Base-by-base conservation (phyloP, 2,329 filamentous ascomycete species). In the Pestalotiopsis sp. region DNA sequence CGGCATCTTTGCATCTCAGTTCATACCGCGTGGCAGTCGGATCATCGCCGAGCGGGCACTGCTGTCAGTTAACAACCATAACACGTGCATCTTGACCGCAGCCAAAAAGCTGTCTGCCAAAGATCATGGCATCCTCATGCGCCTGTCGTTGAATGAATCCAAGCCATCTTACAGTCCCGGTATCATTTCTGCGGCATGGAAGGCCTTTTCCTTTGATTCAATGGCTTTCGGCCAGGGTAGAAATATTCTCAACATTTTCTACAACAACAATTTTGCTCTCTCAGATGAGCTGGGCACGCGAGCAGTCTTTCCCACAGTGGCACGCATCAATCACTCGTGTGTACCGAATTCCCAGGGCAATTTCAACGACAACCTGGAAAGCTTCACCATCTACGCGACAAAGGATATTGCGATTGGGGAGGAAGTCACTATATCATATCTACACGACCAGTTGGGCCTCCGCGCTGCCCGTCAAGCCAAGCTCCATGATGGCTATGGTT, bases 341-440 rank as follows among this genome's bases (percentile, higher is more conserved):
- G 62, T 75, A 12, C 74, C 74, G 12, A 75, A 75, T 56, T 68
- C 74, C n/a, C 74, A 76, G 64, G 74, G 72, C 23, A 76, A 75
- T 67, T 74, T 72, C 57, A 66, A 74, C 64, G 66, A 70, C 2
- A 65, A n/a, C 14, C 20, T 69, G 39, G 66, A 68, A n/a, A 67
- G 38, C 56, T 75, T 75, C 65, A 75, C 73, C 58, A 56, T 75
- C 13, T 72, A 75, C 61, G 70, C 73, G 3, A 73, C 69, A 27
- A 65, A 71, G 23, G 71, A 74, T 66, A 75, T 75, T 61, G 39
- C 57, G n/a, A 20, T 12, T 0, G 72, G 67, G 31, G 73, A 75
- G 63, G 73, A 75, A 61, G 56, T 75, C 11, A 72, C 68, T 7
- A 56, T 75, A 14, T 72, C 68, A 38, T 75, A 75, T 65, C 64